phyloP scores from a whole-genome alignment of 805 yeast genomes.

The Starmerella powellii region DNA sequence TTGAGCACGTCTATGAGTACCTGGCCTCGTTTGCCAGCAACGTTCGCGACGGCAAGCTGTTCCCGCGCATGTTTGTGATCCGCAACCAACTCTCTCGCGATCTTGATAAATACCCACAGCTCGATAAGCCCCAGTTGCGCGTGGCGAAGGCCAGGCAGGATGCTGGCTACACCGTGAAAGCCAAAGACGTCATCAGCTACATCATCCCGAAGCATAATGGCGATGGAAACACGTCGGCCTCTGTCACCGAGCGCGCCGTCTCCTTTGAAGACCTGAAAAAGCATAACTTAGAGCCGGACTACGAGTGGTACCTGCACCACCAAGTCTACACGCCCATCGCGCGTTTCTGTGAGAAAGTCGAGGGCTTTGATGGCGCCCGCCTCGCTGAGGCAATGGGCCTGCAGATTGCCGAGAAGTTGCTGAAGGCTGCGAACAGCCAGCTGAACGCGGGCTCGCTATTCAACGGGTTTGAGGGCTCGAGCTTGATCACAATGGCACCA shows the following conservation, averaged over 20 bases:
- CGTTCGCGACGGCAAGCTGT: slow-evolving; percentile 47
- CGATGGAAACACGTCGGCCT: slow-evolving; percentile 23
- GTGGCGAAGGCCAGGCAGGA: slow-evolving; percentile 72
- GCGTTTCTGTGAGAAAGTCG: slow-evolving; percentile 70
- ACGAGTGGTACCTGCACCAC: slow-evolving; percentile 67
- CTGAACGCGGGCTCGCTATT: background rate
- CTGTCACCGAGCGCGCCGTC: slow-evolving; percentile 71
- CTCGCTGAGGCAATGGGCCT: slow-evolving; percentile 69
- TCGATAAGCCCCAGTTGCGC: slow-evolving; percentile 56
- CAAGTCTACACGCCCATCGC: slow-evolving; percentile 87
- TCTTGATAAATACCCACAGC: slow-evolving; percentile 57
- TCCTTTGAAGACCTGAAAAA: slow-evolving; percentile 59
- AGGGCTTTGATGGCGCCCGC: slow-evolving; percentile 71
- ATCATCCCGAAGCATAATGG: slow-evolving; percentile 50
- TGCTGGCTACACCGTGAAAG: slow-evolving; percentile 77
- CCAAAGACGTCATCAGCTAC: slow-evolving; percentile 82
- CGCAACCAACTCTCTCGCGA: slow-evolving; percentile 85
- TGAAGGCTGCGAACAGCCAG: slow-evolving; percentile 55
- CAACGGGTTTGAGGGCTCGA: slow-evolving; percentile 30
- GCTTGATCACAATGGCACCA: slow-evolving; percentile 8
- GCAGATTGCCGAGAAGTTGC: slow-evolving; percentile 33
- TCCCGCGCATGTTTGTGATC: slow-evolving; percentile 60
- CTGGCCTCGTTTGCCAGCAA: slow-evolving; percentile 48
- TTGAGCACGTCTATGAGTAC: slow-evolving; percentile 29
- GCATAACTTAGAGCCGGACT: slow-evolving; percentile 52